Conservation (phyloP, 352 stramenopile genomes). For the Aphanomyces invadans region DNA sequence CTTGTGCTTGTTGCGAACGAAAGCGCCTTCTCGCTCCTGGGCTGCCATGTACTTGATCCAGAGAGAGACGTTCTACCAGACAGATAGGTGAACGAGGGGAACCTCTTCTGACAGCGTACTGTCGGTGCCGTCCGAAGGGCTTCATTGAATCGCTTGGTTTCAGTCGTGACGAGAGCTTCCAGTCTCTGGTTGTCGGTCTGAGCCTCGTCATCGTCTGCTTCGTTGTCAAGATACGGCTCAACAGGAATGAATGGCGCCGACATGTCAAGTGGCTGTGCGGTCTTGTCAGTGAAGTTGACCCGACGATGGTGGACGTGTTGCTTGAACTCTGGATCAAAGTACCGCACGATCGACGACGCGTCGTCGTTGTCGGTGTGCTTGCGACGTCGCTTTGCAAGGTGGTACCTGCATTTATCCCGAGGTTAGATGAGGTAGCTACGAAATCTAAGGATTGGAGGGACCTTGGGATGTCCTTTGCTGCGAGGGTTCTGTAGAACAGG, state of each 20-base stretch:
- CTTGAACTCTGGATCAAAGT: constrained; percentile 21
- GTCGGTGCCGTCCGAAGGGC: constrained; percentile 29
- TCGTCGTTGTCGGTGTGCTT: constrained; percentile 3
- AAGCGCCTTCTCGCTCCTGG: constrained; percentile 47
- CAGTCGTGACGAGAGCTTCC: constrained; percentile 51
- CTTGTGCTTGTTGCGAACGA: constrained; percentile 27
- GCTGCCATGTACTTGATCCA: constrained; percentile 76
- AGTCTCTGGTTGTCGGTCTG: constrained; percentile 59
- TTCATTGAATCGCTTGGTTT: constrained; percentile 46
- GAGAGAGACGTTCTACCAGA: constrained; percentile 20
- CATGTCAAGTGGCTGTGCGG: constrained; percentile 43
- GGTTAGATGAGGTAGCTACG: no score
- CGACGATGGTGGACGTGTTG: background rate
- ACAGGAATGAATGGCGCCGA: constrained; percentile 42
- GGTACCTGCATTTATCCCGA: constrained; percentile 26
- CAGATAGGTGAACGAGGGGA: no score
- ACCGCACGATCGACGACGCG: background rate
- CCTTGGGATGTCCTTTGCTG: constrained; percentile 51
- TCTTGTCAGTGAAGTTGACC: background rate
- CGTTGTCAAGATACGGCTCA: constrained; percentile 24
- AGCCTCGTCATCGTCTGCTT: constrained; percentile 12
- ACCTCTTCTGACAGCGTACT: no score
- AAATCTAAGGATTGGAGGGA: no score
- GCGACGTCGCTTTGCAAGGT: background rate
- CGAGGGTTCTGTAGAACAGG: constrained; percentile 52